Base-by-base conservation (phyloP, 2,329 filamentous ascomycete genomes). In the Hypomyces perniciosus region DNA sequence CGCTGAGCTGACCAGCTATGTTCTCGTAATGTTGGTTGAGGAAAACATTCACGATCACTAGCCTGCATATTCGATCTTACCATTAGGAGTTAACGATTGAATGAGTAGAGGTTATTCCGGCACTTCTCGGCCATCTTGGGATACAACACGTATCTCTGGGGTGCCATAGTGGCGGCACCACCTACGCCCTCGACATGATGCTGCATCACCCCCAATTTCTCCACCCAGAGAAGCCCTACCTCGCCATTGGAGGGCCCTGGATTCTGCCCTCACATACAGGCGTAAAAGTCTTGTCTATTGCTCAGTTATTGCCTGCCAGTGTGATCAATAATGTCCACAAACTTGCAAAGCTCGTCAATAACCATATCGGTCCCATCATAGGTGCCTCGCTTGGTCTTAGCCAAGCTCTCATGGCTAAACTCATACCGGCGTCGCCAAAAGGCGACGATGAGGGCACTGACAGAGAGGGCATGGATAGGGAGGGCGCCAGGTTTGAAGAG, bases 161-260 rank as follows among this genome's bases (percentile, higher is more conserved):
- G 39, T 57, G 59, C 39, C 66, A 67, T 28, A 66, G 62, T 50
- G 63, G 58, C 51, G 67, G 65, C 26, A 57, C 60, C 29, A 34
- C 68, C 44, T 66, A 59, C 52, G 63, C 61, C 6, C 57, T 68
- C 33, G 62, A 67, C 52, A 37, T 62, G 13, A n/a, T 64, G 12
- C 56, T 67, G 12, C 60, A 62, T 47, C 59, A 62, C 33, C 63
- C 62, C 5, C 50, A 60, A 44, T 38, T 67, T 30, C 57, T 66
- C 27, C 46, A 58, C 35, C 62, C 63, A 0, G 6, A 56, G 6
- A 44, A 38, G 8, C 57, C 59, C 0, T 64, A 64, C 40, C 49
- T 67, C 8, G 64, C 61, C 12, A 57, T 67, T 9, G 59, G 56
- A 6, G 59, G 54, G 6, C 66, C 66, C 1, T 68, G 66, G 65